Evolutionary conservation across 2,329 filamentous ascomycete genomes (phyloP).

Genomic region (Neophaeococcomyces aloes): DNA sequence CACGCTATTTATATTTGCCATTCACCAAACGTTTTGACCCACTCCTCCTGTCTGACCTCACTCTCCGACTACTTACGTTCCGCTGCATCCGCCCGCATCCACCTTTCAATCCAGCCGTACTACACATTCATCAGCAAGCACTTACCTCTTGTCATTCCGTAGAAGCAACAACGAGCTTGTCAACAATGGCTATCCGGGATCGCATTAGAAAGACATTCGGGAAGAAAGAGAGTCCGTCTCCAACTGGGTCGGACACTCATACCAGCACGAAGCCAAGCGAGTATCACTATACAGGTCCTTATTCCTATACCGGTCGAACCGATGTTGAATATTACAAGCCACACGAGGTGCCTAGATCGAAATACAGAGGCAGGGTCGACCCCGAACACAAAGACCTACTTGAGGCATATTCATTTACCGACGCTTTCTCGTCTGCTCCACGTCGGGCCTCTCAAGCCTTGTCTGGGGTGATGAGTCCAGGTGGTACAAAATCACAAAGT

Average conservation of each 20-base stretch:
- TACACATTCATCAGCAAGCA: not conserved
- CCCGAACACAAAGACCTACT: slow-evolving; percentile 34
- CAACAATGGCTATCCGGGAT: slow-evolving; percentile 16
- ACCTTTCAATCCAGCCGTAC: not conserved
- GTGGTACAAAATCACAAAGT: slow-evolving; percentile 22
- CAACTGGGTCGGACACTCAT: slow-evolving; percentile 2
- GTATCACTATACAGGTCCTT: slow-evolving; percentile 16
- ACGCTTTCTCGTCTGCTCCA: slow-evolving; percentile 14
- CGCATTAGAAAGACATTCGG: slow-evolving; percentile 16
- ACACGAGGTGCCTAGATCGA: slow-evolving; percentile 38
- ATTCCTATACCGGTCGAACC: slow-evolving; percentile 21
- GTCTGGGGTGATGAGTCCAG: slow-evolving; percentile 19
- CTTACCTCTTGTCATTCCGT: not conserved
- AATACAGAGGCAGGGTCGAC: slow-evolving; percentile 40
- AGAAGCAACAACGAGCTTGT: not conserved
- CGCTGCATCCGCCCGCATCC: not conserved
- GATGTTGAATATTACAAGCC: slow-evolving; percentile 40
- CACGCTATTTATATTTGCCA: not conserved
- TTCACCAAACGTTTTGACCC: not conserved
- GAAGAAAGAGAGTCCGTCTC: slow-evolving; percentile 9
- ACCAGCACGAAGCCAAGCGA: slow-evolving; percentile 10
- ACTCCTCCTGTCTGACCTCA: not conserved
- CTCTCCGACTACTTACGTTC: not conserved
- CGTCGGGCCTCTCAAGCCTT: slow-evolving; percentile 16
- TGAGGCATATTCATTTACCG: slow-evolving; percentile 36